Base-by-base conservation (phyloP, 129 eudicot species). In the Helianthus annuus region DNA sequence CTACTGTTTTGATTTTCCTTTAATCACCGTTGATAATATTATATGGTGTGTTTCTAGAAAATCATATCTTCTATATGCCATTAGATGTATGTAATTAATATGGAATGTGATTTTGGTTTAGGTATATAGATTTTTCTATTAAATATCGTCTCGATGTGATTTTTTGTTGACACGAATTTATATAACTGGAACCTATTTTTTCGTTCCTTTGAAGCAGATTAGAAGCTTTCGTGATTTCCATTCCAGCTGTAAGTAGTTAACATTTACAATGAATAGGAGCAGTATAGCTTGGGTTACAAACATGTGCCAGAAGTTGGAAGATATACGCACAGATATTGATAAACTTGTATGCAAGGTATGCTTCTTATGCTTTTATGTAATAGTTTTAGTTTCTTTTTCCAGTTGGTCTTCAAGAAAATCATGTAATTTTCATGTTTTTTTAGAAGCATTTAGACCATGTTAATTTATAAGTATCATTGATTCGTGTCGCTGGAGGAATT, bases 261-360 rank as follows among this genome's bases (percentile, higher is more conserved):
- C 46, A 9, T 72, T 69, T 27, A 48, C 68, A 51, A 86, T 87
- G 92, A 83, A 79, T 69, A 39, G 74, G 44, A 76, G 48, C 15
- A 7, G 54, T 48, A 70, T 62, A 73, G 72, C 56, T 51, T 88
- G 91, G 95, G 85, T 80, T 49, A 75, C 68, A 22, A 89, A 82
- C 69, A 56, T 89, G 44, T 80, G 46, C 75, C 83, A 84, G 67
- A 85, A 54, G 74, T 59, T 89, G 49, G 91, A 79, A 83, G 24
- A 82, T 10, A 72, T 82, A 29, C 78, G 83, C 63, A 81, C 82
- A 10, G 87, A 84, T 65, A 79, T 89, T 75, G 96, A 89, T 69
- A 87, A 75, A 44, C 77, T 79, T 76, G 82, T 84, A 16, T 74
- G 64, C 79, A 74, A 81, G 87, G 96, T 86, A 77, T 63, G 66